Conservation (phyloP, 192 early-diverging fungal genomes). For the Umbelopsis vinacea region DNA sequence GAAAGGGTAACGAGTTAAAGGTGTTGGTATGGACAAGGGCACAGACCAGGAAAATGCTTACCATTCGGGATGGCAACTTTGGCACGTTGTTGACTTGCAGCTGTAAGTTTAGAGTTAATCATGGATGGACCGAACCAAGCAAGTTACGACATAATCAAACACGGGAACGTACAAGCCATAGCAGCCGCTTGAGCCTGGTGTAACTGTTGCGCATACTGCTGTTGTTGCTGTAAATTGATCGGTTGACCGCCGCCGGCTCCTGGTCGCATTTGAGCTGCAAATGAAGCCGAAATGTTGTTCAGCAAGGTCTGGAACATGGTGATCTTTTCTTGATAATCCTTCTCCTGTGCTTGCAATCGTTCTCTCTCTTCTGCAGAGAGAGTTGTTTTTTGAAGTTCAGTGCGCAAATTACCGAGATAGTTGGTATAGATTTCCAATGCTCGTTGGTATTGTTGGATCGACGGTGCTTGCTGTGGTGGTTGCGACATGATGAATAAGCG, state of each 20-base stretch:
- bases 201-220: slow-evolving; percentile 20
- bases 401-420: slow-evolving; percentile 25
- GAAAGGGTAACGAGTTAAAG: background rate
- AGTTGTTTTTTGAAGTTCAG: slow-evolving; percentile 29
- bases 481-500: background rate
- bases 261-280: slow-evolving; percentile 25
- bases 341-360: slow-evolving; percentile 22
- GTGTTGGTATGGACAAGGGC: too few species aligned
- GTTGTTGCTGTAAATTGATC: slow-evolving; percentile 29
- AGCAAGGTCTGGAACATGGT: slow-evolving; percentile 34
- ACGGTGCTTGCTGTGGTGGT: slow-evolving; percentile 19
- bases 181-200: slow-evolving; percentile 1
- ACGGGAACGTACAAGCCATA: background rate
- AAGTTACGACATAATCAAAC: background rate
- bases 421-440: slow-evolving; percentile 25
- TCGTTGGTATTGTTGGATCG: slow-evolving; percentile 35
- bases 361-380: slow-evolving; percentile 34
- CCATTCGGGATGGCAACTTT: slow-evolving; percentile 16
- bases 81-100: slow-evolving; percentile 17
- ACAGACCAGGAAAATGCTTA: background rate
- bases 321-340: slow-evolving; percentile 30
- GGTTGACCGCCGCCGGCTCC: background rate
- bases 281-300: slow-evolving; percentile 28
- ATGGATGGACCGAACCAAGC: background rate
- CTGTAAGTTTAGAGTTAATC: background rate